phyloP scores from a whole-genome alignment of 1,139 yeast genomes.

The Nakaseomyces delphensis region DNA sequence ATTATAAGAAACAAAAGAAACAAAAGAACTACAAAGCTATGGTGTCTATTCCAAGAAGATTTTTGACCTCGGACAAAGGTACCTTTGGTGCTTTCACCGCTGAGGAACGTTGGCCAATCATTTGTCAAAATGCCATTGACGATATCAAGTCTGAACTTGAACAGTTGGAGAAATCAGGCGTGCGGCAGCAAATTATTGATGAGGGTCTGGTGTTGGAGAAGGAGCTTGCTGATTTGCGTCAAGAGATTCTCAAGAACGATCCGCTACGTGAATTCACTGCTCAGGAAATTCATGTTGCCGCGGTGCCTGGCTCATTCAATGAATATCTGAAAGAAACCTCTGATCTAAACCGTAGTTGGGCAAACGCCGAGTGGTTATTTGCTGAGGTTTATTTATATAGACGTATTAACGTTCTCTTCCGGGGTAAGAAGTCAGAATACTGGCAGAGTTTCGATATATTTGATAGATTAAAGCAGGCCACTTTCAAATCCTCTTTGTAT shows the following conservation, averaged over 20 bases:
- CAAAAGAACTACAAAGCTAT: too few species aligned
- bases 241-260: slow-evolving; percentile 33
- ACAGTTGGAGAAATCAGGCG: slow-evolving; percentile 26
- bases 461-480: slow-evolving; percentile 54
- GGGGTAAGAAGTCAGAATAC: slow-evolving; percentile 34
- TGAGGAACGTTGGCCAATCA: slow-evolving; percentile 78
- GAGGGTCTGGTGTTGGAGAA: slow-evolving; percentile 18
- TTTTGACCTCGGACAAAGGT: slow-evolving; percentile 38
- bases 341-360: slow-evolving; percentile 47
- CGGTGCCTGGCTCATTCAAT: slow-evolving; percentile 46
- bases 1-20: too few species aligned
- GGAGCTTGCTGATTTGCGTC: slow-evolving; percentile 31
- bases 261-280: slow-evolving; percentile 37
- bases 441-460: slow-evolving; percentile 50
- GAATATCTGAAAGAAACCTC: slow-evolving; percentile 33
- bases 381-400: slow-evolving; percentile 82
- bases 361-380: slow-evolving; percentile 85
- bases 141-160: slow-evolving; percentile 39
- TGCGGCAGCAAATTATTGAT: slow-evolving; percentile 14
- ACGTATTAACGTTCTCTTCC: slow-evolving; percentile 43
- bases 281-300: slow-evolving; percentile 35
- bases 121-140: slow-evolving; percentile 55
- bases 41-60: slow-evolving; percentile 7
- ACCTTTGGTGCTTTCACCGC: slow-evolving; percentile 83
- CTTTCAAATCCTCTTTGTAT: slow-evolving; percentile 63